Evolutionary conservation across 2,329 filamentous ascomycete species (phyloP), one percentile per base, ranked within the genome.

Genomic region (Colletotrichum coccodes): DNA sequence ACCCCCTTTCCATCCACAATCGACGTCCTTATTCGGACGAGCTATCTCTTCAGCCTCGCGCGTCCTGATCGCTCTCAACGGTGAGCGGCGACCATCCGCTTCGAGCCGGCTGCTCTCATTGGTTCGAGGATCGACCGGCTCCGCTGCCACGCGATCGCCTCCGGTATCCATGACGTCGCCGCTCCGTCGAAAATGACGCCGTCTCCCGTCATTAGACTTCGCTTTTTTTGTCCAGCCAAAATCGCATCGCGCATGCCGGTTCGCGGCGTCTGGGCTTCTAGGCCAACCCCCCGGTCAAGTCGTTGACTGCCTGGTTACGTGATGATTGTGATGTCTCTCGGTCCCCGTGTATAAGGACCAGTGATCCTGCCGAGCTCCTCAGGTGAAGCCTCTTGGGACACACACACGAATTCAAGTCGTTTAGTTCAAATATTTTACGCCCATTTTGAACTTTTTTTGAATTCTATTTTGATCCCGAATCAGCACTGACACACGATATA

Each of bases 151-250:
- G 16, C 64, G 28, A 63, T 63, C 52, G 26, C 14, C 32, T 36
- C 61, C 21, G 42, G 40, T 14, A 42, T 68, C 54, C 38, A 68
- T 68, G 65, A 68, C 65, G 65, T 68, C 65, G 65, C 12, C 16
- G 56, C 47, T 30, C 54, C 42, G 54, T 65, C 21, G 21, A 42
- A 60, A 38, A 60, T 68, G 65, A 68, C 65, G 65, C 42, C 30
- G 54, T 40, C 28, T 42, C 32, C 61, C 65, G 65, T 68, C 65
- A 68, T 68, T 62, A 49, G 18, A 26, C 16, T 28, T 40, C 28
- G 14, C n/a, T 21, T 38, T 44, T n/a, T 36, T 30, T 7, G n/a
- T 50, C 44, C 47, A 9, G 5, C 28, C 44, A 49, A 36, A 34
- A 30, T 38, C 49, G 46, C 26, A 26, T 50, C 36, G 40, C 40